Conservation (phyloP, 495 filamentous ascomycete genomes). For the Baudoinia panamericana region DNA sequence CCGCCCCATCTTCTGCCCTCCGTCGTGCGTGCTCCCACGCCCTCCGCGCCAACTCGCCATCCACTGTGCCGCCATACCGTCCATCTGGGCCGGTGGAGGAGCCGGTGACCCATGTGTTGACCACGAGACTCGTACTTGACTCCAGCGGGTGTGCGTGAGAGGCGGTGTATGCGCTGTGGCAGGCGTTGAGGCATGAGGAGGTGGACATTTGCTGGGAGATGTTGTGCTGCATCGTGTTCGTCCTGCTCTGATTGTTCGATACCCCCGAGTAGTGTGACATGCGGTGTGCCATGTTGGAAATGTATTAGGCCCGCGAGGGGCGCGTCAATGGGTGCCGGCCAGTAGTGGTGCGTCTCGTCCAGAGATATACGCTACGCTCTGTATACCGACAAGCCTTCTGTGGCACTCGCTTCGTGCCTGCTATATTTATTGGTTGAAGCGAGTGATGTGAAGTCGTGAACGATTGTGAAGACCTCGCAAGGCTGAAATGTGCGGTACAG, state of each 20-base stretch:
- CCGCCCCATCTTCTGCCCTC: slow-evolving; percentile 89
- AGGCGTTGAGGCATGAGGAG: slow-evolving; percentile 76
- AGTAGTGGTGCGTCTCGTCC: no score
- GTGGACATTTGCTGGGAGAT: slow-evolving; percentile 68
- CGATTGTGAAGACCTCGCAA: no score
- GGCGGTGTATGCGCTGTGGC: slow-evolving; percentile 80
- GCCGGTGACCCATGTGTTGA: slow-evolving; percentile 88
- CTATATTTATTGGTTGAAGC: no score
- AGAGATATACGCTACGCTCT: no score
- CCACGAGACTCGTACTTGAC: slow-evolving; percentile 80
- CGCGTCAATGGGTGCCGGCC: no score
- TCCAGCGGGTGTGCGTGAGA: slow-evolving; percentile 71
- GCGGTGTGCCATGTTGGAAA: slow-evolving; percentile 16
- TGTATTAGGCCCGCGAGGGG: slow-evolving; percentile 42
- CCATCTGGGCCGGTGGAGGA: slow-evolving; percentile 34
- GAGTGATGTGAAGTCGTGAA: no score
- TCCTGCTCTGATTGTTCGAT: slow-evolving; percentile 1
- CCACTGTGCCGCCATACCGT: slow-evolving; percentile 51
- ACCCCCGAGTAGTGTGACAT: slow-evolving; percentile 8
- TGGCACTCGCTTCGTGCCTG: no score
- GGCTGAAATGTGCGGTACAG: no score
- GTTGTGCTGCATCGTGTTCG: slow-evolving; percentile 19
- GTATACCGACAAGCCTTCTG: no score
- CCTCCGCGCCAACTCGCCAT: slow-evolving; percentile 60
- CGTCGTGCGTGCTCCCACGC: slow-evolving; percentile 96